Evolutionary conservation across 805 yeast genomes (phyloP).

Genomic region (Clavispora asparagi): DNA sequence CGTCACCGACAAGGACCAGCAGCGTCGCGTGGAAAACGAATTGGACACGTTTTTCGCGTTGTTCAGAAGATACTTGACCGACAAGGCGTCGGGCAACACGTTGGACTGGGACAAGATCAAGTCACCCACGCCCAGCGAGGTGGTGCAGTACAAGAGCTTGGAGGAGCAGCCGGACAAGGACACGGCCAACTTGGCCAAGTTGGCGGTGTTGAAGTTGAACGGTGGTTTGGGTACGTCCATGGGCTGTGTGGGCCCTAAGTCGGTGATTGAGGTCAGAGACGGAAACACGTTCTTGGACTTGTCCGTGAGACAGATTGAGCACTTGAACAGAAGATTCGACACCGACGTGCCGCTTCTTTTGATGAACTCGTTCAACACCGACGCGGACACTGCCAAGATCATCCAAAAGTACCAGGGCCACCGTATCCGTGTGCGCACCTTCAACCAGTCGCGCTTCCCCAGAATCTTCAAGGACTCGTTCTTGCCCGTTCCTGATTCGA

Average conservation of each 20-base stretch:
- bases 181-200: conserved; percentile 57
- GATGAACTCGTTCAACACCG: conserved; percentile 99
- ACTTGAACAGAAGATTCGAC: conserved; percentile 82
- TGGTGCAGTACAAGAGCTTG: conserved; percentile 66
- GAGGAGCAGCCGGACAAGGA: conserved; percentile 18
- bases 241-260: conserved; percentile 99
- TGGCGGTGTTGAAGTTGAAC: conserved; percentile 93
- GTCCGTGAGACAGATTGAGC: conserved; percentile 94
- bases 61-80: conserved; percentile 86
- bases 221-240: conserved; percentile 99
- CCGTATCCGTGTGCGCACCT: conserved; percentile 89
- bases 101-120: conserved; percentile 94
- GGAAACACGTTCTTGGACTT: conserved; percentile 96
- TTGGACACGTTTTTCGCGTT: conserved; percentile 93
- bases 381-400: conserved; percentile 88
- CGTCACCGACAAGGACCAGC: conserved; percentile 48
- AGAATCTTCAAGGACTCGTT: conserved; percentile 93
- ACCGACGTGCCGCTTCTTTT: conserved; percentile 92
- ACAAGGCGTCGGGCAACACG: conserved; percentile 79
- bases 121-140: conserved; percentile 87
- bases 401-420: conserved; percentile 97
- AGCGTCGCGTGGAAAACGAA: conserved; percentile 71
- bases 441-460: conserved; percentile 97
- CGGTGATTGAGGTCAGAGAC: conserved; percentile 97
- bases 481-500: conserved; percentile 83